These are phyloP conservation scores for Gossypium rotundifolium DNA, from an alignment of 345 rosid genomes.

Conservation along the genomic window DNA sequence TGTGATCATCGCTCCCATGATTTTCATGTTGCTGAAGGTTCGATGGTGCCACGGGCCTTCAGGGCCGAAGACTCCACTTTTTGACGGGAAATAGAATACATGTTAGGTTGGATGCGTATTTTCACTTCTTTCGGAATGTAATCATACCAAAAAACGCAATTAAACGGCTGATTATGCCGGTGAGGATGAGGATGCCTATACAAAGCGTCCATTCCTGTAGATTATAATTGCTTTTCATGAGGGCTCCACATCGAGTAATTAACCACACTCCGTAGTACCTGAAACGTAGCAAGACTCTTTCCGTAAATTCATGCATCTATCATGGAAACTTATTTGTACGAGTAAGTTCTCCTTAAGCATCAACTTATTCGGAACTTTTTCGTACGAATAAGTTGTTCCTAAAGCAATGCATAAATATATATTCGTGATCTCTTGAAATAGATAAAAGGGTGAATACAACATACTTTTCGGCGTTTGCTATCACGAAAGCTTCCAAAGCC, in stretches of 20 bases:
- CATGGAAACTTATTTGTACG: neutral
- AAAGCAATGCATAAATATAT: neutral
- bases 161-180: slow-evolving; percentile 44
- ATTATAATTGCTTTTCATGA: slow-evolving; percentile 49
- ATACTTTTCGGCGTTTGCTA: slow-evolving; percentile 76
- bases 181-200: slow-evolving; percentile 45
- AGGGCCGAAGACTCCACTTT: neutral
- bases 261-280: slow-evolving; percentile 93
- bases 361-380: too few relatives aligned
- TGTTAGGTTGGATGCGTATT: neutral
- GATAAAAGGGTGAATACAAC: neutral
- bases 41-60: neutral
- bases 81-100: neutral
- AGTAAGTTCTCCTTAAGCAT: neutral
- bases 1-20: neutral
- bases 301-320: neutral
- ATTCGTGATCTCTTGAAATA: neutral
- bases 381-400: too few relatives aligned
- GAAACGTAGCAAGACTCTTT: slow-evolving; percentile 2
- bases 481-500: slow-evolving; percentile 83
- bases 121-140: slow-evolving; percentile 63
- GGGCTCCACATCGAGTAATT: slow-evolving; percentile 70
- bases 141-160: slow-evolving; percentile 59
- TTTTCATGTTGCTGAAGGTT: neutral
- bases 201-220: slow-evolving; percentile 55